Evolutionary conservation across 176 grass and related monocot genomes (phyloP), one percentile per base, ranked within the genome.

Genomic region (Neostapfia colusana): DNA sequence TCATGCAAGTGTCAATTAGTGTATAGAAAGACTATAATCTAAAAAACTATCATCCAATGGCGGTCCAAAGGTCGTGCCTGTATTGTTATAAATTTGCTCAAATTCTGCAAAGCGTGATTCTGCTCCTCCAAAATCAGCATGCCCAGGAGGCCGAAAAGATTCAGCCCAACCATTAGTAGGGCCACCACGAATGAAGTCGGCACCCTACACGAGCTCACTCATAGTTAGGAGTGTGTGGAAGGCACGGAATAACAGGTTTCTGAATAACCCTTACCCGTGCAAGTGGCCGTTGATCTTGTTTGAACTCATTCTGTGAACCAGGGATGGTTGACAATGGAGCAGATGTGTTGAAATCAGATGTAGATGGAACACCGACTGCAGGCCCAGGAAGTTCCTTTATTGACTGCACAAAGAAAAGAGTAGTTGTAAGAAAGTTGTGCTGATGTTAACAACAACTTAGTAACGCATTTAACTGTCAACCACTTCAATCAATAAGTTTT

Each of bases 361-460:
- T 82, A 75, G 85, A 74, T 34, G 95, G 85, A 59, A 95, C 89
- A 53, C 73, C 92, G 60, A 90, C 75, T 44, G 87, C 68, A 28
- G 83, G 76, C 65, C 82, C 89, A 83, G 95, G 95, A 82, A 99
- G 85, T 54, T 90, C 95, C 65, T 90, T 92, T 68, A 99, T 73
- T 67, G 89, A 82, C 92, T 99, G 69, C 69, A 74, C 53, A 84
- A 83, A 74, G 75, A 83, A 73, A 67, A 72, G 36, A 35, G 31
- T 67, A 15, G 42, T 31, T 70, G 66, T 39, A 61, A 75, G 10
- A 77, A 39, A 42, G 2, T 69, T 84, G 14, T 26, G 28, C 57
- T 58, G 21, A 54, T 71, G n/a, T 72, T 81, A 45, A 37, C 7
- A 31, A 55, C 25, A 60, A 28, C 18, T 7, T 70, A 48, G 4